These are phyloP conservation scores for Leccinum ponderosum DNA, from an alignment of 1,284 basidiomycete species.

Conservation along the genomic window DNA sequence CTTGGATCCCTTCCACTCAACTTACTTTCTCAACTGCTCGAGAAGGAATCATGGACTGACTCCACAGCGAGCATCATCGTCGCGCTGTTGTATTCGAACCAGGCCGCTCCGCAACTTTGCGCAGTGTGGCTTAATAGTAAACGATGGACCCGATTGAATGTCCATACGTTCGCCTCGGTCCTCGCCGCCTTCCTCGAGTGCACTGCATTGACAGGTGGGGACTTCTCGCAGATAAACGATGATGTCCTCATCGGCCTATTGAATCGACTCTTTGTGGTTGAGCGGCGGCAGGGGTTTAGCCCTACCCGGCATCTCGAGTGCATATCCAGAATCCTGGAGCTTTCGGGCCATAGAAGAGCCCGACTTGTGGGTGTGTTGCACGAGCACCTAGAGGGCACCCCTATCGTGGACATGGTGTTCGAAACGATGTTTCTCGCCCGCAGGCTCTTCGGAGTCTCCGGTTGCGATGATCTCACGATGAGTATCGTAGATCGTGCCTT, in stretches of 20 bases:
- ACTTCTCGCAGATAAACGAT: slow-evolving; percentile 21
- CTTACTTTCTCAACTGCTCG: slow-evolving; percentile 37
- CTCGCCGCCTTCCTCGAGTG: slow-evolving; percentile 31
- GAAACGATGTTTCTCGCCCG: slow-evolving; percentile 34
- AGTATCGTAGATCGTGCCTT: slow-evolving; percentile 46
- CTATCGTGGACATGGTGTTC: slow-evolving; percentile 18
- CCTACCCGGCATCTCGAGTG: slow-evolving; percentile 14
- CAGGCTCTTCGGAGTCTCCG: slow-evolving; percentile 19
- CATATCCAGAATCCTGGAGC: slow-evolving; percentile 20
- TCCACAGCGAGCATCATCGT: slow-evolving; percentile 42
- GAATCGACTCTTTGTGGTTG: slow-evolving; percentile 13
- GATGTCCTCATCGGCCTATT: slow-evolving; percentile 17
- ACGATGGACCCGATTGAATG: slow-evolving; percentile 14
- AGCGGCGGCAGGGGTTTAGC: not conserved
- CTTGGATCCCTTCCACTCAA: slow-evolving; percentile 22
- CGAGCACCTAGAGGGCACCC: slow-evolving; percentile 13
- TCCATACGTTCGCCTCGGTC: slow-evolving; percentile 10
- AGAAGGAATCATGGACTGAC: slow-evolving; percentile 40
- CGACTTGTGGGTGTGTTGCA: slow-evolving; percentile 18
- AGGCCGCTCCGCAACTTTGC: slow-evolving; percentile 17
- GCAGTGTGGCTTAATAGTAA: slow-evolving; percentile 34
- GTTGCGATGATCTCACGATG: slow-evolving; percentile 30
- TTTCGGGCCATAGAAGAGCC: slow-evolving; percentile 11
- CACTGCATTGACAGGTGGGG: slow-evolving; percentile 3
- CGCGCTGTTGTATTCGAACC: slow-evolving; percentile 43